Evolutionary conservation across 257 asterid genomes (phyloP).

Genomic region (Lithospermum erythrorhizon): DNA sequence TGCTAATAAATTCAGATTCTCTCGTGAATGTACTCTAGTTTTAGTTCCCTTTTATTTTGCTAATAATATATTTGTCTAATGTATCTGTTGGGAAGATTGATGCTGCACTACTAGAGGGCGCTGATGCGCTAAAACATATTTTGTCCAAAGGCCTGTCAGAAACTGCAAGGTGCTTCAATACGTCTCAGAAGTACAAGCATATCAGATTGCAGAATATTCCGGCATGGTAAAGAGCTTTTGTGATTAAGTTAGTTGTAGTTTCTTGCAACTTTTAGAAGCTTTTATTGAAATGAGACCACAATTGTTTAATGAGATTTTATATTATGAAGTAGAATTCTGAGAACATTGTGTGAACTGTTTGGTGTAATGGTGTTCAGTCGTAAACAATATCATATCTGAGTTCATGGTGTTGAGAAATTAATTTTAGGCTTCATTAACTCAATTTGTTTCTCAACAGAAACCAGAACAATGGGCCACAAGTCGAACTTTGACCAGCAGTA

Average conservation of each 20-base stretch:
- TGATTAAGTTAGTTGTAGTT: slow-evolving; percentile 10
- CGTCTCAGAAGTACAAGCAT: slow-evolving; percentile 78
- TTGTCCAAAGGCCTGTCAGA: slow-evolving; percentile 65
- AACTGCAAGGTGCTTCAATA: slow-evolving; percentile 60
- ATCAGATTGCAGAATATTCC: slow-evolving; percentile 63
- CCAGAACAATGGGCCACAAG: too few relatives aligned
- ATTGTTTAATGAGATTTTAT: background rate
- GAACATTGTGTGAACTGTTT: background rate
- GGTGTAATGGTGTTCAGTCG: background rate
- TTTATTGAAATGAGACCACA: background rate
- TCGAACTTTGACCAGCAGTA: too few relatives aligned
- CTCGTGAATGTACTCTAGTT: background rate
- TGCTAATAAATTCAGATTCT: background rate
- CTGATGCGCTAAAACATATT: slow-evolving; percentile 50
- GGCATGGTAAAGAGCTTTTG: slow-evolving; percentile 19
- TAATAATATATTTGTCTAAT: background rate
- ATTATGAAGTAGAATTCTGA: background rate
- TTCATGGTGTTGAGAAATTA: background rate
- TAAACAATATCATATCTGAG: background rate
- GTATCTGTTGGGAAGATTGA: slow-evolving; percentile 46
- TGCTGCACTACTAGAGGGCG: slow-evolving; percentile 69
- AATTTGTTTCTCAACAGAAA: too few relatives aligned
- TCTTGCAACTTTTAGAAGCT: background rate
- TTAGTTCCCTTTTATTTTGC: background rate
- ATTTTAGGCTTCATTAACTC: too few relatives aligned